A percentile compares a stretch with the other conserved stretches of the same genome.
Conservation (phyloP, 1,284 basidiomycete genomes). For the Malassezia cuniculi region DNA sequence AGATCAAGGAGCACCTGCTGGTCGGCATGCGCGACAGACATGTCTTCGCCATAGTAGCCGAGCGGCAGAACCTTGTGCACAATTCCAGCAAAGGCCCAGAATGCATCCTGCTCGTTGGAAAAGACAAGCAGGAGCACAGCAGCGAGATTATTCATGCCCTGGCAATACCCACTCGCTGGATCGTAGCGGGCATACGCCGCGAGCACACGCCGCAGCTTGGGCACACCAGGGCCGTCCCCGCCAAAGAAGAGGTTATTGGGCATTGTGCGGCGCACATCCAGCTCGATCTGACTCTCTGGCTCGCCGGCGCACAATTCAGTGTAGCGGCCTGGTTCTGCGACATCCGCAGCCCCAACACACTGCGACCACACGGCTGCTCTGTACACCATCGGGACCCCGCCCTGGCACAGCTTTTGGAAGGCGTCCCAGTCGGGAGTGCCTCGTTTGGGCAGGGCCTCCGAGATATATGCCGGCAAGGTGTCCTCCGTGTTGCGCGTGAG, state of each 20-base stretch:
- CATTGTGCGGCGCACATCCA: conserved; percentile 66
- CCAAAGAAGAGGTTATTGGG: conserved; percentile 94
- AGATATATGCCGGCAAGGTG: background rate
- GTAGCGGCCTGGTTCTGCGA: conserved; percentile 82
- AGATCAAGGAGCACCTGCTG: conserved; percentile 80
- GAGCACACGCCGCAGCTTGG: conserved; percentile 76
- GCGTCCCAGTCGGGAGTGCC: conserved; percentile 62
- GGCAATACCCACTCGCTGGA: conserved; percentile 46
- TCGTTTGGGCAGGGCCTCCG: conserved; percentile 7
- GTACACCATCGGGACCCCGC: conserved; percentile 76
- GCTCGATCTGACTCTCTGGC: conserved; percentile 69
- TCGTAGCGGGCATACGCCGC: conserved; percentile 71
- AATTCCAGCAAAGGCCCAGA: conserved; percentile 83
- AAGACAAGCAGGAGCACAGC: conserved; percentile 84
- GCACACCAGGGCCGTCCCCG: conserved; percentile 80
- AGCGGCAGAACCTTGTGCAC: conserved; percentile 48
- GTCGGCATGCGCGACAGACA: conserved; percentile 72
- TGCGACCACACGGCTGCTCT: conserved; percentile 74
- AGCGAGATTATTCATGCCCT: conserved; percentile 78
- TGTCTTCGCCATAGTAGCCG: conserved; percentile 46
- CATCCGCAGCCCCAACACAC: conserved; percentile 78
- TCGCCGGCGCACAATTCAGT: conserved; percentile 58
- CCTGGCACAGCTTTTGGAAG: conserved; percentile 64
- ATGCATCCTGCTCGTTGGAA: conserved; percentile 88
- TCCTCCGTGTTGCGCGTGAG: conserved; percentile 52